Conservation (phyloP, 345 rosid genomes). For the Eucalyptus dawsonii region DNA sequence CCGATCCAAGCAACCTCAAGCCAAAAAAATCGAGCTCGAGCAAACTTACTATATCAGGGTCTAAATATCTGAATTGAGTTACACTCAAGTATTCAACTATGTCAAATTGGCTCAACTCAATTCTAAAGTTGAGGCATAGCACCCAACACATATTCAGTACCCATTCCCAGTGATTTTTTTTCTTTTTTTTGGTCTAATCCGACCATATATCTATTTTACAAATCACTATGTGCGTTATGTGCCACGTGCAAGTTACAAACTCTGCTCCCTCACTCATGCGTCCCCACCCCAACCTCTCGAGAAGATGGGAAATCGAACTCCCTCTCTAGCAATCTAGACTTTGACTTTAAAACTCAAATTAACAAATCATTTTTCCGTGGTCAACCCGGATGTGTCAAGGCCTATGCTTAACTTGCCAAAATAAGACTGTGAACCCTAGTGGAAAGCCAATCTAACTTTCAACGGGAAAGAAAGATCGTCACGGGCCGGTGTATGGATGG, state of each 20-base stretch:
- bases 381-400: background rate
- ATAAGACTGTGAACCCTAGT: background rate
- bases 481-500: background rate
- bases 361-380: background rate
- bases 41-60: too few species aligned
- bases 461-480: background rate
- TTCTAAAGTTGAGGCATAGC: background rate
- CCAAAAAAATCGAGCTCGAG: background rate
- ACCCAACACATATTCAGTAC: background rate
- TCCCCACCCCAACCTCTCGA: too few species aligned
- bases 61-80: background rate
- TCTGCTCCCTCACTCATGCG: background rate
- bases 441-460: background rate
- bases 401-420: background rate
- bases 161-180: too few species aligned
- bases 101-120: background rate
- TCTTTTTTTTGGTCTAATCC: background rate
- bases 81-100: background rate
- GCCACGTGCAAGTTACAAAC: background rate
- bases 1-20: background rate
- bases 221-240: too few species aligned
- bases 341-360: background rate
- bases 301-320: too few species aligned
- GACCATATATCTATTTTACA: too few species aligned
- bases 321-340: background rate